Evolutionary conservation across 78 protist genomes (phyloP), one percentile per base, ranked within the genome.

Genomic region (Chrysochromulina parva): DNA sequence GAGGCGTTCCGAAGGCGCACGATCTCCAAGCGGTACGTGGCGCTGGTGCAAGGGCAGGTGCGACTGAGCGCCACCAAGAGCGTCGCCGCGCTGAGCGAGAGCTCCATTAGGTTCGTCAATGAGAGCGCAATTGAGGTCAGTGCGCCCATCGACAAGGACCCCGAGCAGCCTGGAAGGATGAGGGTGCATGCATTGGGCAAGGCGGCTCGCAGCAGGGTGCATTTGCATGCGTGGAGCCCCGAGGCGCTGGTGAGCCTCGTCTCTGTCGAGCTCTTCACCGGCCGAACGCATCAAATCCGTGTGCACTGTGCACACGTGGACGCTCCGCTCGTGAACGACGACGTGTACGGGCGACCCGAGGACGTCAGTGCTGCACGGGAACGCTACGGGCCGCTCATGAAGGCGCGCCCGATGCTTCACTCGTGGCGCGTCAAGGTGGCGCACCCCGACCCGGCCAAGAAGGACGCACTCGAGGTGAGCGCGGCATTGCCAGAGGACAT

Each of bases 261-360:
- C 24, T 4, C 86, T 19, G 86, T 78, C 38, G 86, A 78, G 13
- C 86, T 78, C 19, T 62, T 16, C 55, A 82, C 88, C 16, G 88
- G 88, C 48, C 47, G 88, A 53, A 17, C 1, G 69, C 88, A 82
- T 71, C 88, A 82, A 53, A 82, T 82, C 88, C 88, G 88, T 14
- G 71, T 28, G 71, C 88, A 82, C 69, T 0, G 19, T 1, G 71
- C 69, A 16, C 6, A 1, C 7, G 54, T 82, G 4, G 88, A 54
- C 71, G 69, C 88, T 6, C 88, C 88, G n/a, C 13, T 82, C 54
- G 88, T n/a, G 13, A 58, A 55, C 69, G 88, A 82, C 53, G 71
- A 26, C 10, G 26, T 0, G 47, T 82, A 82, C 69, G 88, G 38
- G 57, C 55, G 3, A 10, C 24, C 62, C 7, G 62, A 13, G 7